Base-by-base conservation (phyloP, 2,329 filamentous ascomycete genomes). In the Ophiocordyceps polyrhachis-furcata region DNA sequence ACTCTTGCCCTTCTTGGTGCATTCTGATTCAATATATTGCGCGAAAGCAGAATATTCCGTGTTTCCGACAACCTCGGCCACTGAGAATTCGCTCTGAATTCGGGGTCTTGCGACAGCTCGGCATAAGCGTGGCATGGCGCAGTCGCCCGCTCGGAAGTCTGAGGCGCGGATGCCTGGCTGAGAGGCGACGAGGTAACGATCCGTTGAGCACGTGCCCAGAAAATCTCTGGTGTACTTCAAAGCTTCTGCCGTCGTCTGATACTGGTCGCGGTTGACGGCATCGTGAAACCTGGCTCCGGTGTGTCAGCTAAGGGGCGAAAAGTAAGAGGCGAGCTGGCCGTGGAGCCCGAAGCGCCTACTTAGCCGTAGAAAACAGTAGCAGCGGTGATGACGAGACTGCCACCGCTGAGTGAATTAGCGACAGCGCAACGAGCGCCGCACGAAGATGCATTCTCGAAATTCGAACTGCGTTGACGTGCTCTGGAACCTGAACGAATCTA, bases 301-400 rank as follows among this genome's bases (percentile, higher is more conserved):
- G 41, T 41, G 20, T 25, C 23, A 23, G n/a, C 31, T 17, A 14
- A 9, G 23, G 25, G 25, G 25, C 7, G 21, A 5, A 23, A 9
- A 17, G 6, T 3, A 17, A 17, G 35, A 38, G 35, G 23, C 23
- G 23, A 41, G 23, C 32, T 44, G 43, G 35, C 46, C 44, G 42
- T 43, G 17, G 21, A 43, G 43, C 40, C 45, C 47, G 46, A 46
- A 49, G 45, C 45, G 57, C 80, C 56, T 79, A 94, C 88, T 79
- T 69, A 49, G 81, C 74, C 41, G 81, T 89, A 29, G 89, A 95
- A 61, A 93, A 81, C 52, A 95, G 67, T 58, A 94, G 74, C 62
- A 94, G 91, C 17, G 91, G 89, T 45, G 85, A 88, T 2, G 88
- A 86, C 62, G 76, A 78, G 61, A 94, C 91, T 23, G 85, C 88